Conservation (phyloP, 805 yeast genomes). For the Jamesozyma piceae region DNA sequence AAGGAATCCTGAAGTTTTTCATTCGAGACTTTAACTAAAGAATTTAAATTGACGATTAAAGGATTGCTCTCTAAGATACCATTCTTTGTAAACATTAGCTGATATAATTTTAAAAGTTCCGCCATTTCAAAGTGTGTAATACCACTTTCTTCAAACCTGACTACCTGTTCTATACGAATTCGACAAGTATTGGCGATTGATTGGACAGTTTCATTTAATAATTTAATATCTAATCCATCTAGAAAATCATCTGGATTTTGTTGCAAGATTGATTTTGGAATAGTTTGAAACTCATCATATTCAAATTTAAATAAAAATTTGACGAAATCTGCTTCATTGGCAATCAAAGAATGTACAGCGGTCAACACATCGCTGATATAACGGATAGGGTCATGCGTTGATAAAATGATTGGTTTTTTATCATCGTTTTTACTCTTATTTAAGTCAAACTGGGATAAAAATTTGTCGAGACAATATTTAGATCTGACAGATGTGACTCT, state of each 20-base stretch:
- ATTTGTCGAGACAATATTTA: constrained; percentile 54
- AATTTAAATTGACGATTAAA: constrained; percentile 15
- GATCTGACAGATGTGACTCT: constrained; percentile 66
- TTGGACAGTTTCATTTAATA: constrained; percentile 26
- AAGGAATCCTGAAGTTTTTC: constrained; percentile 17
- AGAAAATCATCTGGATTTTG: constrained; percentile 20
- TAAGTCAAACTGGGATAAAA: constrained; percentile 44
- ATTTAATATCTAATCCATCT: constrained; percentile 20
- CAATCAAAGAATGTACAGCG: constrained; percentile 74
- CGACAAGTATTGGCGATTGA: constrained; percentile 41
- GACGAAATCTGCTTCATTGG: constrained; percentile 76
- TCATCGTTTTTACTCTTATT: constrained; percentile 14
- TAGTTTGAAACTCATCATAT: constrained; percentile 7
- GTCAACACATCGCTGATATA: constrained; percentile 85
- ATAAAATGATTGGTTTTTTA: constrained; percentile 45
- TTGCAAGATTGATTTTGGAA: constrained; percentile 13
- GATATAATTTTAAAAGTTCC: constrained; percentile 58
- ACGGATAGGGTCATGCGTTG: constrained; percentile 72
- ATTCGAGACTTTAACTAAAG: constrained; percentile 14
- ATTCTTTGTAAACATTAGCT: constrained; percentile 48
- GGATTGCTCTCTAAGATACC: constrained; percentile 25
- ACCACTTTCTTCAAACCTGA: constrained; percentile 55
- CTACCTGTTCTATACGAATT: constrained; percentile 57
- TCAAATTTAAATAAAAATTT: constrained; percentile 46
- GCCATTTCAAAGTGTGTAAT: constrained; percentile 47